Base-by-base conservation (phyloP, 2,329 filamentous ascomycete genomes). In the Monosporascus sp. region DNA sequence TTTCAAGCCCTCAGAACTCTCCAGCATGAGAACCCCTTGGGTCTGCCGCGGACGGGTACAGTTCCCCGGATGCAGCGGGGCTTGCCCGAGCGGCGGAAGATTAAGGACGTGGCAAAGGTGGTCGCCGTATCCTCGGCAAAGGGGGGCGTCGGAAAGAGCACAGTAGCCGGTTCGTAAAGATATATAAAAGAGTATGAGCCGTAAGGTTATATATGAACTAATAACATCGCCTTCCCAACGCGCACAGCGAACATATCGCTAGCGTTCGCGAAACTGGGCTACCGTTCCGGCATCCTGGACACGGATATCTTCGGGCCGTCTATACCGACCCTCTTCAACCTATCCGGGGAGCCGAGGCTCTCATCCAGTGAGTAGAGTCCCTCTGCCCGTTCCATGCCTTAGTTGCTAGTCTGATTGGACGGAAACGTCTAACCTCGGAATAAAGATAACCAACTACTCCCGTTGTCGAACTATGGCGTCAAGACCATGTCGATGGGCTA, bases 401-500 rank as follows among this genome's bases (percentile, higher is more conserved):
- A 53, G 31, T 35, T 35, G 9, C 31, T 35, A 35, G 11, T 35
- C 9, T 5, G 11, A 35, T 35, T 14, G 31, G 31, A 35, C 11
- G 31, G 9, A 35, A 35, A 35, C 31, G 11, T 35, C 31, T 35
- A 35, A 35, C 11, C 9, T 35, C 11, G 5, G 31, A 35, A 5
- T 35, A 11, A 35, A 89, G 84, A 88, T 61, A 91, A 92, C 64
- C 86, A 91, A 63, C 80, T 99, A 3, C 66, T 97, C 2, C 94
- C 94, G 0, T 74, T 99, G 24, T 91, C 89, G 22, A 96, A 96
- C 67, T 97, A 97, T 74, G 94, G 94, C 41, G 81, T 99, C 53
- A 95, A 95, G 72, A 95, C 91, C 51, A 99, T 99, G 94, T 97
- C 92, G 0, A 97, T 99, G 89, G 94, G 94, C 49, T 97, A 96